Conservation (phyloP, 148 eudicot species). For the Silene latifolia region DNA sequence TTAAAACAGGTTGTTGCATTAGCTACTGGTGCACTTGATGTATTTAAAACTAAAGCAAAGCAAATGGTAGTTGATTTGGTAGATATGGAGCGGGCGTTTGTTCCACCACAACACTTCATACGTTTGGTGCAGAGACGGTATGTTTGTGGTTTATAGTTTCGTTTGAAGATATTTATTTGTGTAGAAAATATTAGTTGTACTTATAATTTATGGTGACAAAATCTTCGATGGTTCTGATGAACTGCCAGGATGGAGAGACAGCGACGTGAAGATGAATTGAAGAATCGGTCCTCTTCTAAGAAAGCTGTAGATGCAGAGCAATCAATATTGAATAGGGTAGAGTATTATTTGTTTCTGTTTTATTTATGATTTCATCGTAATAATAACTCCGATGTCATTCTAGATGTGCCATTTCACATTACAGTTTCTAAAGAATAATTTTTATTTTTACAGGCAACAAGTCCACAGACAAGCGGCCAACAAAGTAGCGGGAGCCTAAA, state of each 20-base stretch:
- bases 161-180: neutral
- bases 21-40: conserved; percentile 86
- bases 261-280: conserved; percentile 85
- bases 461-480: conserved; percentile 88
- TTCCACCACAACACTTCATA: conserved; percentile 97
- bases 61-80: conserved; percentile 96
- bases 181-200: neutral
- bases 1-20: conserved; percentile 73
- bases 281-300: conserved; percentile 70
- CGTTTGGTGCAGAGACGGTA: conserved; percentile 99
- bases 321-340: conserved; percentile 77
- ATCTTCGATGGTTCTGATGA: conserved; percentile 15
- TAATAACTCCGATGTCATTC: neutral
- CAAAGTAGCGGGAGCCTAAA: conserved; percentile 79
- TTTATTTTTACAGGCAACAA: conserved; percentile 55
- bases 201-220: neutral
- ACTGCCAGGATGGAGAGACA: conserved; percentile 93
- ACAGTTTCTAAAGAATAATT: conserved; percentile 14
- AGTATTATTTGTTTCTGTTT: neutral
- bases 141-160: conserved; percentile 18
- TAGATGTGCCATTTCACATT: conserved; percentile 2
- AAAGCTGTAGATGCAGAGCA: conserved; percentile 72
- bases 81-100: conserved; percentile 99
- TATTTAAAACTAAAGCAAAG: conserved; percentile 87
- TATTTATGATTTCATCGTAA: neutral